Conservation (phyloP, 2,329 filamentous ascomycete genomes). For the Penicillium sp. region DNA sequence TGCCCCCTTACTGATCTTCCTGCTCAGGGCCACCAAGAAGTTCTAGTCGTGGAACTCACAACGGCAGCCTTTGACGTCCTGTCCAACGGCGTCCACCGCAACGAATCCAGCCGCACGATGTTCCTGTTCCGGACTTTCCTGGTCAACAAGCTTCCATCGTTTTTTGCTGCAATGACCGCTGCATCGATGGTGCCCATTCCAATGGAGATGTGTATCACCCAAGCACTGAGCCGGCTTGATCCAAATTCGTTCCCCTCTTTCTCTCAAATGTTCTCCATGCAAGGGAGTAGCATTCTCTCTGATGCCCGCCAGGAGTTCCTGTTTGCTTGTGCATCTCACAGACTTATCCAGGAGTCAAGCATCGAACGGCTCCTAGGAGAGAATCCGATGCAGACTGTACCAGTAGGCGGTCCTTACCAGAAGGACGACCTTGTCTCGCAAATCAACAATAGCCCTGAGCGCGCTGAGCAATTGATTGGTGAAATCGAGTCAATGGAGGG, state of each 20-base stretch:
- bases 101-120: slow-evolving; percentile 60
- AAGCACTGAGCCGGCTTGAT: slow-evolving; percentile 65
- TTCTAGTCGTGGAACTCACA: slow-evolving; percentile 78
- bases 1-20: background rate
- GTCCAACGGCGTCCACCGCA: slow-evolving; percentile 79
- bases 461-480: slow-evolving; percentile 72
- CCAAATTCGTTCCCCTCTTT: slow-evolving; percentile 65
- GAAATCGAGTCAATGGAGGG: slow-evolving; percentile 90
- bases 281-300: slow-evolving; percentile 59
- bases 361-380: slow-evolving; percentile 82
- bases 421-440: slow-evolving; percentile 79
- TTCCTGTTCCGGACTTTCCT: slow-evolving; percentile 84
- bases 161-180: slow-evolving; percentile 60
- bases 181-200: slow-evolving; percentile 61
- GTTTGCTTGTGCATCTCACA: slow-evolving; percentile 85
- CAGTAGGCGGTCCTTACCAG: slow-evolving; percentile 70
- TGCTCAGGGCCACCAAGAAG: slow-evolving; percentile 70
- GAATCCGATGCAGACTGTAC: slow-evolving; percentile 76
- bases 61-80: slow-evolving; percentile 87
- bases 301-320: slow-evolving; percentile 80
- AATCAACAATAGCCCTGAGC: slow-evolving; percentile 74
- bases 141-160: slow-evolving; percentile 68
- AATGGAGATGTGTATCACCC: slow-evolving; percentile 65
- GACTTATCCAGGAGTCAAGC: slow-evolving; percentile 74
- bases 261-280: slow-evolving; percentile 65